Evolutionary conservation across 2,329 filamentous ascomycete genomes (phyloP), one percentile per base, ranked within the genome.

Genomic region (Cercospora sp.): DNA sequence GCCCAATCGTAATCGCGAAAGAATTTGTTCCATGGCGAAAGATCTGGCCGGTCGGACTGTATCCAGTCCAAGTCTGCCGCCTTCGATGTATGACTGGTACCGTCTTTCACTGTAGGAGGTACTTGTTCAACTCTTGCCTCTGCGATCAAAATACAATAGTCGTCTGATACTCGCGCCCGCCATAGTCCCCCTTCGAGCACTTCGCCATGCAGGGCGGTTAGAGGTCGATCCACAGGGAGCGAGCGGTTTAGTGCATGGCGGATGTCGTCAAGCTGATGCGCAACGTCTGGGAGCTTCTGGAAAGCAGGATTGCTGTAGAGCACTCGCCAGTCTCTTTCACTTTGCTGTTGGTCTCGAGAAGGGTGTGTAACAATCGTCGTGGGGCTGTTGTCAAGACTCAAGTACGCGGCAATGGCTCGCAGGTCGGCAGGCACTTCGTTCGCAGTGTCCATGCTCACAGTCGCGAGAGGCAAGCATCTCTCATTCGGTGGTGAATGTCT

Each of bases 1-100:
- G 70, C 61, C 76, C 76, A 79, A 64, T 77, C 72, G 53, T 74
- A 72, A 37, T 65, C 67, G n/a, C 72, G 72, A 24, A 78, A 67
- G 34, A 73, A 74, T 24, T 69, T 60, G 18, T 73, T 63, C 68
- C 74, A 77, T 32, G 73, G 69, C 3, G 74, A 72, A 1, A 75
- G 45, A 12, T 63, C 69, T 9, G 70, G 53, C 8, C 73, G 65
- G 8, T 69, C 69, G 49, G 71, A 67, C 30, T 68, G 71, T 9
- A 73, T 78, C 77, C 77, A 77, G 65, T 77, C 76, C 40, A 76
- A 34, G 3, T 21, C 34, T 40, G 34, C 24, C n/a, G 28, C 57
- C n/a, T 24, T 61, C 3, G 57, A 37, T 9, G 57, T 30, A 43
- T 45, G 64, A 55, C 43, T 51, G 34, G n/a, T 37, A 18, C 57